Evolutionary conservation across 306 rosid species (phyloP).

Genomic region (Cyclanthera cordifolia): DNA sequence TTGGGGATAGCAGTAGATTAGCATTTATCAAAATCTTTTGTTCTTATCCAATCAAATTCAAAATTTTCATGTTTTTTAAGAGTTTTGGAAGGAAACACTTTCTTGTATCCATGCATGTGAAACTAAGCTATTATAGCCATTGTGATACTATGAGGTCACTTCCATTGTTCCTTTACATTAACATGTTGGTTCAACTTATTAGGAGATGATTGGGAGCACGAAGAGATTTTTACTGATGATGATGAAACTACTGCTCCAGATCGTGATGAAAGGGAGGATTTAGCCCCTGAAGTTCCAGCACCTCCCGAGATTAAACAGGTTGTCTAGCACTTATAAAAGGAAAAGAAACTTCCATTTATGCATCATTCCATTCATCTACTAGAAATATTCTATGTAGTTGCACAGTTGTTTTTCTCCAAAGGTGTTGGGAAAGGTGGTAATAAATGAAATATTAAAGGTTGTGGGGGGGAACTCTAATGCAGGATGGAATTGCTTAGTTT

Average conservation of each 20-base stretch:
- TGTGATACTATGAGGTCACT: neutral
- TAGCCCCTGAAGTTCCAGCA: slow-evolving; percentile 92
- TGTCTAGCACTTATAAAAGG: neutral
- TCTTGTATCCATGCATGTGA: neutral
- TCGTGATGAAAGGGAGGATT: slow-evolving; percentile 89
- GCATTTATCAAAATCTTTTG: neutral
- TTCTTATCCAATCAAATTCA: neutral
- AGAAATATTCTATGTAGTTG: neutral
- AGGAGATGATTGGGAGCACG: slow-evolving; percentile 99
- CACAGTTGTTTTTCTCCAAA: neutral
- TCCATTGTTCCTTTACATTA: neutral
- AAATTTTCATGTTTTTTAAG: neutral
- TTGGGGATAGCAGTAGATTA: neutral
- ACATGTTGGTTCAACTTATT: slow-evolving; percentile 5
- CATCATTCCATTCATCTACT: neutral
- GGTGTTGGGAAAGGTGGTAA: neutral
- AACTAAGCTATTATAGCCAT: neutral
- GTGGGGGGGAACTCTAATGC: neutral
- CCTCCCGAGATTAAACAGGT: slow-evolving; percentile 99
- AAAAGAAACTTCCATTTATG: neutral
- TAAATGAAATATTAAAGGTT: neutral
- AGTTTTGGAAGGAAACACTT: neutral
- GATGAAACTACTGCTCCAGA: slow-evolving; percentile 91
- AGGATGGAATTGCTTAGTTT: neutral
- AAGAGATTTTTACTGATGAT: slow-evolving; percentile 92